Conservation (phyloP, 192 early-diverging fungal genomes). For the Backusella psychrophila region DNA sequence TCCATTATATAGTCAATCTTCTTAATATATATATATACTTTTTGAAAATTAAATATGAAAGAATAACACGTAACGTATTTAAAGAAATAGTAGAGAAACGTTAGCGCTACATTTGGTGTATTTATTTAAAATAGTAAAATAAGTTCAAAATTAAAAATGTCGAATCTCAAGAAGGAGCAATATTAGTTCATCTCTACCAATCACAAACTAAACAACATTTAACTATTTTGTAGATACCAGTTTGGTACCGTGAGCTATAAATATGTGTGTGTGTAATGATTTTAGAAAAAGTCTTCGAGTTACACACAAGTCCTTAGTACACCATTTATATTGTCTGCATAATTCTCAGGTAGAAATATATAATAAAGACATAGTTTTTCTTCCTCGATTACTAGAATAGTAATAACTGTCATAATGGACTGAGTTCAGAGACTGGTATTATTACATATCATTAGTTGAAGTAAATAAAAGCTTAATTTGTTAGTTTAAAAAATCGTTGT, state of each 20-base stretch:
- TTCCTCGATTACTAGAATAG: background rate
- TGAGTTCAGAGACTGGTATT: background rate
- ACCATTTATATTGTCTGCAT: background rate
- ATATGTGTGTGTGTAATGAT: background rate
- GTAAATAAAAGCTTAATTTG: background rate
- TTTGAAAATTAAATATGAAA: background rate
- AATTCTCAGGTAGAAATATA: background rate
- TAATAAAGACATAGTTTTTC: background rate
- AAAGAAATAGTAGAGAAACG: background rate
- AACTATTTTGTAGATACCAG: background rate
- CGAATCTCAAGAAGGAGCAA: background rate
- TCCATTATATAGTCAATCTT: background rate
- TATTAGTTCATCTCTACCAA: background rate
- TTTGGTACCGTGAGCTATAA: background rate
- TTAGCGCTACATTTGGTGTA: background rate
- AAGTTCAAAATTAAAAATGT: background rate
- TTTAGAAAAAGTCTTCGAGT: background rate
- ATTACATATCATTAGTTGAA: background rate
- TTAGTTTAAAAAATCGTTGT: background rate
- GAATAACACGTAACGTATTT: background rate
- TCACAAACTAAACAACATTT: background rate
- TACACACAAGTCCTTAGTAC: background rate
- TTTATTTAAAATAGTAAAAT: constrained; percentile 1
- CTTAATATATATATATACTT: too few species aligned
- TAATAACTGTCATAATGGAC: background rate